phyloP scores from a whole-genome alignment of 140 eudicot species.

The Cichorium intybus region DNA sequence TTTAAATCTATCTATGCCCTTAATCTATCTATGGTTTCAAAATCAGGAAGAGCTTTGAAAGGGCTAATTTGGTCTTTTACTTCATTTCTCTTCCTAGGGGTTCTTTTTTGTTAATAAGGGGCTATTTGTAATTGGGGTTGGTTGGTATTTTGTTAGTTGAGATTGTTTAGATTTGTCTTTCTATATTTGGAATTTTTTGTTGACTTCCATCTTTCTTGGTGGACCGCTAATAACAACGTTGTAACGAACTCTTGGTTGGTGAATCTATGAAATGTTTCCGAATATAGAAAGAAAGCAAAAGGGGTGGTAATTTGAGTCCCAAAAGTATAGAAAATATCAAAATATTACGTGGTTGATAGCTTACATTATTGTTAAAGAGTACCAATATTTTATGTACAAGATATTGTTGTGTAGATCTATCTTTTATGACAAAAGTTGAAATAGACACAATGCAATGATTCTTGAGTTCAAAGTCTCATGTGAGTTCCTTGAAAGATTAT shows the following conservation, averaged over 20 bases:
- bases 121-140: conserved; percentile 24
- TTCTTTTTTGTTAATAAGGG: not conserved
- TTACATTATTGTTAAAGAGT: not conserved
- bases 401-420: too few species aligned
- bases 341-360: not conserved
- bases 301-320: not conserved
- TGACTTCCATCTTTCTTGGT: conserved; percentile 12
- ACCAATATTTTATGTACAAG: too few species aligned
- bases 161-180: conserved; percentile 7
- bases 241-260: conserved; percentile 21
- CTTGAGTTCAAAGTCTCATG: too few species aligned
- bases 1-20: not conserved
- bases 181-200: conserved; percentile 14
- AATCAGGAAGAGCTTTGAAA: conserved; percentile 23
- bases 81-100: conserved; percentile 27
- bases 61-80: conserved; percentile 8
- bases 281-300: conserved; percentile 1
- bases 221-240: conserved; percentile 9
- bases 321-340: not conserved
- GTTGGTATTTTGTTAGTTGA: conserved; percentile 10
- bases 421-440: too few species aligned
- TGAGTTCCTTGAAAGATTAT: too few species aligned
- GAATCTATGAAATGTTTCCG: not conserved
- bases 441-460: too few species aligned
- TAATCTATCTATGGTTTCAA: conserved; percentile 15